A percentile compares a stretch with the other conserved stretches of the same genome.
Evolutionary conservation across 139 green algal species (phyloP).

Genomic region (Spirogloea muscicola): DNA sequence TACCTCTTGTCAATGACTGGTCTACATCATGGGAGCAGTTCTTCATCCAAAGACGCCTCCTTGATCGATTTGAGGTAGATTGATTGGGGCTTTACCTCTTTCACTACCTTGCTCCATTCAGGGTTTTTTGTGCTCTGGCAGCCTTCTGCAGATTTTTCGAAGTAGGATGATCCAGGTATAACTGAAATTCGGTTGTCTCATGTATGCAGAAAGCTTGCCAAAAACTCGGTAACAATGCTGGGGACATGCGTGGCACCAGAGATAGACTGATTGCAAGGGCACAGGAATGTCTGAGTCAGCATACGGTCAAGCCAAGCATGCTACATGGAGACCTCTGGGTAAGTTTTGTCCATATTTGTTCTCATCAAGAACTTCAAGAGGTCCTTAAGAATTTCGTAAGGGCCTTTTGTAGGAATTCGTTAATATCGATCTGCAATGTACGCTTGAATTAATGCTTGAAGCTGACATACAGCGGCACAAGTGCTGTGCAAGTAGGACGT

Average conservation of each 20-base stretch:
- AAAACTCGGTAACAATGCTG: constrained; percentile 1
- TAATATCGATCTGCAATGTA: not conserved
- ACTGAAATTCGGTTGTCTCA: constrained; percentile 1
- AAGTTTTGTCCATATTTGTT: not conserved
- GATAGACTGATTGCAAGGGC: not conserved
- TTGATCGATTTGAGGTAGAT: constrained; percentile 37
- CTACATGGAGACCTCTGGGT: constrained; percentile 47
- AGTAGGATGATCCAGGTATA: no score
- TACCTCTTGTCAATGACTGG: constrained; percentile 16
- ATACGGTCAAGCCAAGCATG: constrained; percentile 21
- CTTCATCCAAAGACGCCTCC: constrained; percentile 30
- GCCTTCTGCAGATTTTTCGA: not conserved
- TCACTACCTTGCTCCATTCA: not conserved
- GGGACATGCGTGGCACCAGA: not conserved
- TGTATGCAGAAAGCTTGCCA: constrained; percentile 15
- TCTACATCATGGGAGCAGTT: constrained; percentile 22
- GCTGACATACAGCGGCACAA: not conserved
- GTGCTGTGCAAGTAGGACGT: not conserved
- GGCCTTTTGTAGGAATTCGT: not conserved
- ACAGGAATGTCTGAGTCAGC: not conserved
- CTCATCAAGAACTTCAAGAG: constrained; percentile 4
- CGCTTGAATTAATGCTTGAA: not conserved
- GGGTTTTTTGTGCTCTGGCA: not conserved
- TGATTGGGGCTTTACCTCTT: not conserved
- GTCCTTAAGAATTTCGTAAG: constrained; percentile 5